Conservation (phyloP, 2,329 filamentous ascomycete species). For the Elsinoe arachidis region DNA sequence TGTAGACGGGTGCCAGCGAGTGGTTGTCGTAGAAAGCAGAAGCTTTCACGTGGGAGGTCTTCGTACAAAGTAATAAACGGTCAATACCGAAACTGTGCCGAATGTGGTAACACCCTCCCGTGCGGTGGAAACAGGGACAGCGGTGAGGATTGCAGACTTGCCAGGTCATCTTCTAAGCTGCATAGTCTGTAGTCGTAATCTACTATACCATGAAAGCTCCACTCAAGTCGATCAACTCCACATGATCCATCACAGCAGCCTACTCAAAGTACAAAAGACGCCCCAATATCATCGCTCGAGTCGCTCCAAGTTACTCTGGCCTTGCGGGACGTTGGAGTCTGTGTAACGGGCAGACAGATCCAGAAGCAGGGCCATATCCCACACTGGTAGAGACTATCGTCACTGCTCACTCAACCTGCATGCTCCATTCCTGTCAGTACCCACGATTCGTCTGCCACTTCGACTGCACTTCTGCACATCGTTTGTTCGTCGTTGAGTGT, state of each 20-base stretch:
- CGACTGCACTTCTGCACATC: background rate
- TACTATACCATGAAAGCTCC: too few relatives aligned
- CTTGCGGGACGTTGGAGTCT: background rate
- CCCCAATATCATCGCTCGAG: background rate
- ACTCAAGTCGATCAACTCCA: background rate
- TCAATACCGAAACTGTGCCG: constrained; percentile 11
- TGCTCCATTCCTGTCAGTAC: background rate
- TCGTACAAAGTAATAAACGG: constrained; percentile 1
- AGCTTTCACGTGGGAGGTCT: constrained; percentile 7
- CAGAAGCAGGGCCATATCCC: constrained; percentile 8
- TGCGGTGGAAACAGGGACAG: background rate
- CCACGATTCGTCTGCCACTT: background rate
- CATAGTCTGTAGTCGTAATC: too few relatives aligned
- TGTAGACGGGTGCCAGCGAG: background rate
- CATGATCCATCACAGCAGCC: background rate
- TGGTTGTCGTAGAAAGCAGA: background rate
- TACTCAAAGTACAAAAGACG: background rate
- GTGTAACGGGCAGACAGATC: constrained; percentile 1
- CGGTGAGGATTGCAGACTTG: background rate
- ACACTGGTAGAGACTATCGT: background rate
- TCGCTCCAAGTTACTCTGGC: background rate
- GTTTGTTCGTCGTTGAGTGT: constrained; percentile 3
- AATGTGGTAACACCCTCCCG: background rate
- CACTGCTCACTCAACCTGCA: background rate
- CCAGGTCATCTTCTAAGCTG: background rate